A percentile compares a stretch with the other conserved stretches of the same genome.
Evolutionary conservation across 208 protist species (phyloP).

Genomic region (Acanthamoeba royreba): DNA sequence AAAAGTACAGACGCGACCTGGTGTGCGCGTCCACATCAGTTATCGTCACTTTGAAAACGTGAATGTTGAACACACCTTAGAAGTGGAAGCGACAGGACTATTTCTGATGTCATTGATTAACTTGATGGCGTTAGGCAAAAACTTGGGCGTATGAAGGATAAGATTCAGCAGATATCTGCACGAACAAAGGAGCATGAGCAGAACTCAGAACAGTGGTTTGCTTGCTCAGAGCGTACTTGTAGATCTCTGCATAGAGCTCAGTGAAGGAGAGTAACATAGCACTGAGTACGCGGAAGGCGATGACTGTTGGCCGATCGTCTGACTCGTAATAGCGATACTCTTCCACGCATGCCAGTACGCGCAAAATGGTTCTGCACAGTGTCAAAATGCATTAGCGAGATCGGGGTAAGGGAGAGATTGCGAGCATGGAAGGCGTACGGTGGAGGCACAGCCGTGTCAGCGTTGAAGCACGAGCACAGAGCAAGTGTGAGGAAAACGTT

Average conservation of each 20-base stretch:
- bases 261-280: constrained; percentile 9
- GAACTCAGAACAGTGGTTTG: not conserved
- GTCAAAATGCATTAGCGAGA: not conserved
- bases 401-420: not conserved
- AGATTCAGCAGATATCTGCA: constrained; percentile 12
- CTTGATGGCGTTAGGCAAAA: constrained; percentile 42
- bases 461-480: constrained; percentile 24
- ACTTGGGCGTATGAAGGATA: not conserved
- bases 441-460: not conserved
- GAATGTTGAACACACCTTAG: not conserved
- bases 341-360: not conserved
- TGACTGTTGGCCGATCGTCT: not conserved
- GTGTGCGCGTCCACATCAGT: too few relatives aligned
- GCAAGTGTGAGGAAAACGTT: not conserved
- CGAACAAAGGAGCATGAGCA: too few relatives aligned
- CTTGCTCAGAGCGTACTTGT: not conserved
- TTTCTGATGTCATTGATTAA: constrained; percentile 9
- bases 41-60: too few relatives aligned
- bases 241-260: constrained; percentile 11
- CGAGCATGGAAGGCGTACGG: not conserved
- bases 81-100: not conserved
- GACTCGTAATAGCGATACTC: not conserved
- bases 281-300: constrained; percentile 25
- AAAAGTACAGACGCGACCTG: not conserved
- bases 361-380: not conserved